phyloP scores from a whole-genome alignment of 1,139 yeast genomes.

The Zygoascus sp. region DNA sequence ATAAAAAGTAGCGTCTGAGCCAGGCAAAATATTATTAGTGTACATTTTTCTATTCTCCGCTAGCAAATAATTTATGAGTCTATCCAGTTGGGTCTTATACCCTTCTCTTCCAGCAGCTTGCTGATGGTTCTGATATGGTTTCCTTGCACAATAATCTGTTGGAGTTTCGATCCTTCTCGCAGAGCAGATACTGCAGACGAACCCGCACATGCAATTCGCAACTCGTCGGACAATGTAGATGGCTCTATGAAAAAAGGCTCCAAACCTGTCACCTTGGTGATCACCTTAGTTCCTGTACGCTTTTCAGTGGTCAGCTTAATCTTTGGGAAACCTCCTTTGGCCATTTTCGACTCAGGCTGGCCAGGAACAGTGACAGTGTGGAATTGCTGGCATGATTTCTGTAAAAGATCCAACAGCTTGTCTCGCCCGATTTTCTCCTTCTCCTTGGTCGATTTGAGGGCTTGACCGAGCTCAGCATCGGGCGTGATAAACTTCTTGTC shows the following conservation, averaged over 20 bases:
- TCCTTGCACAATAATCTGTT: conserved; percentile 84
- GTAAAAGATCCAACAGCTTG: conserved; percentile 46
- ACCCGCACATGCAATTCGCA: conserved; percentile 81
- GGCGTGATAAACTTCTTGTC: conserved; percentile 46
- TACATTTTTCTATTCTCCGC: too few relatives aligned
- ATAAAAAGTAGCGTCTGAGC: not conserved
- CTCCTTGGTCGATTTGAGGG: conserved; percentile 28
- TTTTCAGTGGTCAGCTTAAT: conserved; percentile 66
- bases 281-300: conserved; percentile 75
- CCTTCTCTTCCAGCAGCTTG: conserved; percentile 56
- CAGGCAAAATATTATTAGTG: not conserved
- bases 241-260: conserved; percentile 67
- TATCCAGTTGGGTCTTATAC: conserved; percentile 65
- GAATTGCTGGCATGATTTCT: conserved; percentile 49
- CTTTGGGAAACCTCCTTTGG: conserved; percentile 65
- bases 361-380: conserved; percentile 53
- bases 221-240: conserved; percentile 58
- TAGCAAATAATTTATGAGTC: conserved; percentile 30
- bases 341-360: conserved; percentile 28
- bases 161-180: conserved; percentile 38
- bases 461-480: conserved; percentile 45
- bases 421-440: conserved; percentile 42
- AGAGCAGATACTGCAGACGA: conserved; percentile 67
- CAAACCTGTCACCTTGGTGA: conserved; percentile 67
- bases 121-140: conserved; percentile 67